Conservation (phyloP, 208 protist species). For the Leishmania tarentolae region DNA sequence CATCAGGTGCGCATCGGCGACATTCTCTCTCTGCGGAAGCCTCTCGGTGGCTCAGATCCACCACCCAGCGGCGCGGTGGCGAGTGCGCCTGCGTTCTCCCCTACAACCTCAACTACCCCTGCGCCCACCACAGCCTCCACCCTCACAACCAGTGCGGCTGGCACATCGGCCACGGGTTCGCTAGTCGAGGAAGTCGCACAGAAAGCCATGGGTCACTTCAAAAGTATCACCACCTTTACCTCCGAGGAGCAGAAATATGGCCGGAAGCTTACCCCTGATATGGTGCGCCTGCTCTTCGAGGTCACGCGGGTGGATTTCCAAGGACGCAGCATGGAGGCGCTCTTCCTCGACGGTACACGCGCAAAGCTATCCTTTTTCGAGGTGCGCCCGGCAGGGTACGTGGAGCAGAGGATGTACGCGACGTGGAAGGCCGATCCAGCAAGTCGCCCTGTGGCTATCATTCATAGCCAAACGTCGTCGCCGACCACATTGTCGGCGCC, state of each 20-base stretch:
- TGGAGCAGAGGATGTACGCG: conserved; percentile 59
- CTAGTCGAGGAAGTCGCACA: neutral
- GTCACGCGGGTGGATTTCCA: conserved; percentile 64
- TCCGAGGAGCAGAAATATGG: conserved; percentile 66
- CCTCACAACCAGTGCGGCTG: neutral
- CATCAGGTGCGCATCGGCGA: conserved; percentile 43
- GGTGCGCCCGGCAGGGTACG: conserved; percentile 77
- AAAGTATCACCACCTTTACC: conserved; percentile 39
- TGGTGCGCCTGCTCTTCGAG: conserved; percentile 60
- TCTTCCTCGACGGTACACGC: conserved; percentile 71
- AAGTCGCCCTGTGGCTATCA: conserved; percentile 53
- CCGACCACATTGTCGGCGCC: conserved; percentile 6
- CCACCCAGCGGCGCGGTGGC: neutral
- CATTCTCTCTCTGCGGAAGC: conserved; percentile 30
- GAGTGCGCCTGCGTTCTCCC: neutral
- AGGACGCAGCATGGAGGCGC: conserved; percentile 49
- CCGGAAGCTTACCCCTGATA: conserved; percentile 41
- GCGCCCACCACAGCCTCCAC: neutral
- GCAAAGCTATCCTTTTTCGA: conserved; percentile 49
- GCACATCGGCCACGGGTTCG: neutral
- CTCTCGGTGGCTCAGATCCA: neutral
- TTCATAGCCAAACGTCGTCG: conserved; percentile 23
- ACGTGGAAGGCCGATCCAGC: conserved; percentile 73
- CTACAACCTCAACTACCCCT: neutral
- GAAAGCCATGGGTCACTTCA: conserved; percentile 40